These are phyloP conservation scores for Apiotrichum brassicae DNA, from an alignment of 1,284 basidiomycete species.

Conservation along the genomic window DNA sequence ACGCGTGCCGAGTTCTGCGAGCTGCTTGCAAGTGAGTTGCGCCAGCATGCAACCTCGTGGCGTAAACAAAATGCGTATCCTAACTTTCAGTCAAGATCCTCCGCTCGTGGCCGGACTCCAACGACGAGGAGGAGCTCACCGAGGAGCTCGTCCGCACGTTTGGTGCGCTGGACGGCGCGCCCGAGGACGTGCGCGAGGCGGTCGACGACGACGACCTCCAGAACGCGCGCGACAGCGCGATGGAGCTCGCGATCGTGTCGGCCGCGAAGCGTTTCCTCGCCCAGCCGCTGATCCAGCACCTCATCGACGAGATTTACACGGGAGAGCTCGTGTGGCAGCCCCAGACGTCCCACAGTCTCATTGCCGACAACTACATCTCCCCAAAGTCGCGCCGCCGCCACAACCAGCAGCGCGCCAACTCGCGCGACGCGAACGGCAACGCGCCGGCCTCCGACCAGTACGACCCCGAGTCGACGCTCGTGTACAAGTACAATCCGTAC, in stretches of 20 bases:
- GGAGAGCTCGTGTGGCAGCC: conserved; percentile 53
- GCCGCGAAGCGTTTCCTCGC: conserved; percentile 70
- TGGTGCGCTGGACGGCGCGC: conserved; percentile 74
- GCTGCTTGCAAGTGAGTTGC: conserved; percentile 57
- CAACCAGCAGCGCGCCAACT: neutral
- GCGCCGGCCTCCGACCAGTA: conserved; percentile 5
- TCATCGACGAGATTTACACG: conserved; percentile 73
- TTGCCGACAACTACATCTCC: conserved; percentile 72
- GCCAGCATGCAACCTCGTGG: no score
- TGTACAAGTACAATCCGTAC: conserved; percentile 63
- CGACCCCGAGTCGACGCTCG: conserved; percentile 28
- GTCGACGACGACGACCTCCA: conserved; percentile 56
- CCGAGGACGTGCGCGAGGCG: conserved; percentile 58
- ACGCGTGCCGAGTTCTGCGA: conserved; percentile 74
- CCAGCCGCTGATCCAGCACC: conserved; percentile 69
- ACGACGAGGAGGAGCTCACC: conserved; percentile 61
- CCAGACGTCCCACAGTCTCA: conserved; percentile 59
- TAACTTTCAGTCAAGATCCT: conserved; percentile 60
- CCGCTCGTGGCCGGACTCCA: conserved; percentile 56
- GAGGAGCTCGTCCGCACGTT: conserved; percentile 69
- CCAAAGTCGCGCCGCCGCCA: conserved; percentile 25
- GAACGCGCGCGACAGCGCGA: conserved; percentile 60
- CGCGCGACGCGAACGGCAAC: neutral
- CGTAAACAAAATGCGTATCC: neutral
- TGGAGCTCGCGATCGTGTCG: conserved; percentile 80